These are phyloP conservation scores for Sporisorium reilianum DNA, from an alignment of 1,284 basidiomycete genomes.

Conservation along the genomic window DNA sequence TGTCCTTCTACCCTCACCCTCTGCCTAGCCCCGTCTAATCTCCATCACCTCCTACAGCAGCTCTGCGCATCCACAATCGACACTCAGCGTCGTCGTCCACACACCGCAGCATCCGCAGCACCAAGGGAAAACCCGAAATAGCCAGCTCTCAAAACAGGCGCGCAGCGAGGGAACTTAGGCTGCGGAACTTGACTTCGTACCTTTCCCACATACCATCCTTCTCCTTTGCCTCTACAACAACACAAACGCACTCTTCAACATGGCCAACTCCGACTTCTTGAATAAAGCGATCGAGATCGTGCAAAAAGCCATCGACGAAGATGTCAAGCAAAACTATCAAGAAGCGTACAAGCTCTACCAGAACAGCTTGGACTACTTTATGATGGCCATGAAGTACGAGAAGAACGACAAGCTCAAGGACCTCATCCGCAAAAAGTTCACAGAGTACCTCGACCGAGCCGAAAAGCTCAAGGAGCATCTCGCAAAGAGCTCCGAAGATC, in stretches of 20 bases:
- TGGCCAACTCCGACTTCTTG: conserved; percentile 64
- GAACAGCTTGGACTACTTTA: conserved; percentile 97
- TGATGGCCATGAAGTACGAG: conserved; percentile 91
- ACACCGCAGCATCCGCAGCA: not conserved
- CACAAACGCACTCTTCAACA: conserved; percentile 16
- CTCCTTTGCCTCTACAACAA: no score
- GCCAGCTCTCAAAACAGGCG: not conserved
- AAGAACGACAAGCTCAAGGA: conserved; percentile 93
- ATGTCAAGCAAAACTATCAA: conserved; percentile 90
- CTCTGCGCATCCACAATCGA: not conserved
- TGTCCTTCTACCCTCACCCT: not conserved
- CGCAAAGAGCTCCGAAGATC: conserved; percentile 75
- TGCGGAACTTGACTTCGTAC: no score
- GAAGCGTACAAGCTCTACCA: conserved; percentile 90
- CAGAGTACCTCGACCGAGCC: conserved; percentile 90
- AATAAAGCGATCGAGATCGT: conserved; percentile 90
- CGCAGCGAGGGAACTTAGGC: not conserved
- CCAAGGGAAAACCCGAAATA: not conserved
- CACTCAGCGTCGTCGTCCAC: not conserved
- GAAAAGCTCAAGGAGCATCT: conserved; percentile 85
- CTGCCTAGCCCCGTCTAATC: conserved; percentile 20
- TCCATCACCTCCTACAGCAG: conserved; percentile 11
- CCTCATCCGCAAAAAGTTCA: conserved; percentile 88
- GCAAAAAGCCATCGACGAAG: conserved; percentile 93
- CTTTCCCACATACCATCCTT: not conserved